These are phyloP conservation scores for Mortierella alpina DNA, from an alignment of 192 early-diverging fungal genomes.

Conservation along the genomic window DNA sequence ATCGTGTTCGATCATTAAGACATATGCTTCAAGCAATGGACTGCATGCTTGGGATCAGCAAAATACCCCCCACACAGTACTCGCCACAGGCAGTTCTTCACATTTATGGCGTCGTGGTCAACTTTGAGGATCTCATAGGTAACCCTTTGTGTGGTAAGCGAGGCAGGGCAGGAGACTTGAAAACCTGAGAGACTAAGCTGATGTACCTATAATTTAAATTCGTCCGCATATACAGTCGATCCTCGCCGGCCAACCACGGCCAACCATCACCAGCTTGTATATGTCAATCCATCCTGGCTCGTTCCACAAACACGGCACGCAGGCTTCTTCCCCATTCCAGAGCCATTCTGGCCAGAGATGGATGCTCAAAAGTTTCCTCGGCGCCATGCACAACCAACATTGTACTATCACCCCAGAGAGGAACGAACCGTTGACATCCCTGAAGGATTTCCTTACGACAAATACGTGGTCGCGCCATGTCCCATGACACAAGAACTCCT, in stretches of 20 bases:
- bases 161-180: too few species aligned
- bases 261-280: slow-evolving; percentile 41
- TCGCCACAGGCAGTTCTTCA: slow-evolving; percentile 52
- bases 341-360: slow-evolving; percentile 75
- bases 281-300: slow-evolving; percentile 45
- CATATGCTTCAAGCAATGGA: slow-evolving; percentile 77
- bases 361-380: slow-evolving; percentile 50
- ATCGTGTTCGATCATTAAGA: slow-evolving; percentile 61
- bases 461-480: slow-evolving; percentile 75
- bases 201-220: neutral
- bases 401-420: slow-evolving; percentile 64
- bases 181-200: too few species aligned
- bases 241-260: slow-evolving; percentile 51
- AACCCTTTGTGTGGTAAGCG: slow-evolving; percentile 3
- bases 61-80: slow-evolving; percentile 50
- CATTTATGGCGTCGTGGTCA: slow-evolving; percentile 69
- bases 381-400: slow-evolving; percentile 71
- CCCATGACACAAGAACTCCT: slow-evolving; percentile 73
- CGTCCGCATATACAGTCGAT: slow-evolving; percentile 16
- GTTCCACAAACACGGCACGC: slow-evolving; percentile 46
- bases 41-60: slow-evolving; percentile 59
- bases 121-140: slow-evolving; percentile 71
- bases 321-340: slow-evolving; percentile 79
- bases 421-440: slow-evolving; percentile 71
- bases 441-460: slow-evolving; percentile 79